Percentiles rank a stretch among this genome's conserved stretches.
Evolutionary conservation across 2,329 filamentous ascomycete genomes (phyloP).

Genomic region (Coniochaeta sp.): DNA sequence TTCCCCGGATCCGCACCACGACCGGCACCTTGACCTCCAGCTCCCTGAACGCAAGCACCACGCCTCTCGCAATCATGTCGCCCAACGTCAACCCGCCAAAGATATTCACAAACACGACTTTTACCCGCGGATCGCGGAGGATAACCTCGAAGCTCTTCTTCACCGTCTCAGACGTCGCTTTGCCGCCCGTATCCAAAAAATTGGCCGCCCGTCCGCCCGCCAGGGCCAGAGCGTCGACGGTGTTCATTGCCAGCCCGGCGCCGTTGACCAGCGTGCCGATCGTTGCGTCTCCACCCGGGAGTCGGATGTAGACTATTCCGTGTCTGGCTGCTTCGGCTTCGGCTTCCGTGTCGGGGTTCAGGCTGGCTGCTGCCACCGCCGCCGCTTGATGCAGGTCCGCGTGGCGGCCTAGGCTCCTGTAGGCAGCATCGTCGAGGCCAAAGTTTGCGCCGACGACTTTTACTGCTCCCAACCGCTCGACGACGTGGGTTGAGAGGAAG

Average conservation of each 20-base stretch:
- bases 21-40: conserved; percentile 60
- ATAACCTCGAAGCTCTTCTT: conserved; percentile 69
- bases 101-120: conserved; percentile 55
- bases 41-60: conserved; percentile 66
- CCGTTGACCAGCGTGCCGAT: conserved; percentile 85
- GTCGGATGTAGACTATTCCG: conserved; percentile 73
- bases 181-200: conserved; percentile 84
- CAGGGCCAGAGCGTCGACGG: conserved; percentile 67
- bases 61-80: conserved; percentile 73
- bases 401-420: conserved; percentile 26
- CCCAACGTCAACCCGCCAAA: conserved; percentile 57
- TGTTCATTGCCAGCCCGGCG: conserved; percentile 87
- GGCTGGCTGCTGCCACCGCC: conserved; percentile 23
- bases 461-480: conserved; percentile 10
- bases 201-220: conserved; percentile 67
- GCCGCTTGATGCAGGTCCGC: conserved; percentile 27
- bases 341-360: conserved; percentile 21
- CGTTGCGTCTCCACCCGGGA: conserved; percentile 40
- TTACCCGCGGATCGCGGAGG: conserved; percentile 62
- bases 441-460: conserved; percentile 32
- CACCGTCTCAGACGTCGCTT: conserved; percentile 77
- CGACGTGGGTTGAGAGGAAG: conserved; percentile 30
- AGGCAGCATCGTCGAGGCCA: conserved; percentile 39
- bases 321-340: conserved; percentile 39
- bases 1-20: conserved; percentile 70